phyloP scores from a whole-genome alignment of 2,329 filamentous ascomycete species.

The Torrubiellomyces zombiae region DNA sequence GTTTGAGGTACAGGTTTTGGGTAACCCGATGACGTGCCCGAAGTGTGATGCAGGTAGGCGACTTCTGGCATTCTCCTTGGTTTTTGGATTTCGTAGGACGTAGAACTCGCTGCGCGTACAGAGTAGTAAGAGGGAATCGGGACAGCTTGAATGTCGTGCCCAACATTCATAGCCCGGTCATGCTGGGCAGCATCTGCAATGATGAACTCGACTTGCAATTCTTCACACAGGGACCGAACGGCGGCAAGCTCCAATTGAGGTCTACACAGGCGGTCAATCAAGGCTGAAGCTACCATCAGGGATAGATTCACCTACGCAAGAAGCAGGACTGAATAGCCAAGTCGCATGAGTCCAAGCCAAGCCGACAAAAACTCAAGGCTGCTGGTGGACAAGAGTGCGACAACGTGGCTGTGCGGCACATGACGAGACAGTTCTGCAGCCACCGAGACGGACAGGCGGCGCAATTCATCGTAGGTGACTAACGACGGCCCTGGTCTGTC shows the following conservation, averaged over 20 bases:
- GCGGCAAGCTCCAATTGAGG: conserved; percentile 28
- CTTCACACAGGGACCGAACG: conserved; percentile 34
- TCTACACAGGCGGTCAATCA: conserved; percentile 12
- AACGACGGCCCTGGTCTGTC: no score
- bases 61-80: conserved; percentile 14
- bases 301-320: conserved; percentile 38
- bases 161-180: no score
- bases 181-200: no score
- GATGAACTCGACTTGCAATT: conserved; percentile 23
- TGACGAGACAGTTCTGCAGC: no score
- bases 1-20: conserved; percentile 47
- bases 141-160: no score
- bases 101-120: no score
- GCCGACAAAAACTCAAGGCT: conserved; percentile 39
- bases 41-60: conserved; percentile 47
- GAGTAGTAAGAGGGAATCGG: no score
- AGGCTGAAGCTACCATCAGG: no score
- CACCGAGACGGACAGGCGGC: no score
- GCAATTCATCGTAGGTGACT: no score
- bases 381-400: conserved; percentile 37
- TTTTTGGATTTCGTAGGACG: no score
- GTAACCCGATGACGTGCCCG: conserved; percentile 45
- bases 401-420: no score
- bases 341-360: conserved; percentile 41
- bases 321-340: conserved; percentile 37